Conservation (phyloP, 2,329 filamentous ascomycete genomes). For the Talaromyces sp. region DNA sequence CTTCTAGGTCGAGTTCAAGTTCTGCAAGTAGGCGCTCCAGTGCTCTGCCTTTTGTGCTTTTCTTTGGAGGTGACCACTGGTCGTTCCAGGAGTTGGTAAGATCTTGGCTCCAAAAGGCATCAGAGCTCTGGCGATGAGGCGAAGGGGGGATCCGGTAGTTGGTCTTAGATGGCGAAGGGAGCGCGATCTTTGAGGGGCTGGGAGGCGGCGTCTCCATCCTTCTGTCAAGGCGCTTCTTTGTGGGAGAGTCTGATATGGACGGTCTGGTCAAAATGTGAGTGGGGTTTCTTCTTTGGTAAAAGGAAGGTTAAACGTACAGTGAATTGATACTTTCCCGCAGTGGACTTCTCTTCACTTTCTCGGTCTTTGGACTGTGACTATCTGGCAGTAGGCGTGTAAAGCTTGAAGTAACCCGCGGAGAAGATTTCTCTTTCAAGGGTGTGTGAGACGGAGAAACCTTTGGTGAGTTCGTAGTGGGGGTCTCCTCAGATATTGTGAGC, state of each 20-base stretch:
- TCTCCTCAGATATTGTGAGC: slow-evolving; percentile 1
- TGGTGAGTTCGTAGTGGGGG: neutral
- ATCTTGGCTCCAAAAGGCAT: slow-evolving; percentile 50
- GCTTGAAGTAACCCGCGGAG: slow-evolving; percentile 12
- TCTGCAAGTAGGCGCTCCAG: slow-evolving; percentile 20
- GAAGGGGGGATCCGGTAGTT: slow-evolving; percentile 42
- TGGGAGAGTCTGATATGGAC: slow-evolving; percentile 2
- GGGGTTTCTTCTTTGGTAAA: neutral
- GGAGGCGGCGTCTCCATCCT: slow-evolving; percentile 34
- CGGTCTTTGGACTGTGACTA: slow-evolving; percentile 9
- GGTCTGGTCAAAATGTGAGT: neutral
- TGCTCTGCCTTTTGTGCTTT: slow-evolving; percentile 13
- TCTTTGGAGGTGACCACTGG: slow-evolving; percentile 47
- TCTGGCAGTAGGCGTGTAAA: slow-evolving; percentile 18
- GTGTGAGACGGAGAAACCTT: neutral
- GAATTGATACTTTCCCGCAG: slow-evolving; percentile 12
- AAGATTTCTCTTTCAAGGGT: slow-evolving; percentile 10
- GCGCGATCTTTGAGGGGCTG: slow-evolving; percentile 37
- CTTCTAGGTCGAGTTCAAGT: slow-evolving; percentile 32
- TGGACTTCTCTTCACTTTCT: slow-evolving; percentile 5
- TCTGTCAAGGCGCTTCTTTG: slow-evolving; percentile 9
- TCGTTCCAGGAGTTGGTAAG: slow-evolving; percentile 51
- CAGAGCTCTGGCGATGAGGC: slow-evolving; percentile 45
- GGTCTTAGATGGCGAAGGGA: slow-evolving; percentile 45
- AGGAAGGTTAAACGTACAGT: neutral